phyloP scores from a whole-genome alignment of 176 grass and related monocot species.

The Dactylis glomerata region DNA sequence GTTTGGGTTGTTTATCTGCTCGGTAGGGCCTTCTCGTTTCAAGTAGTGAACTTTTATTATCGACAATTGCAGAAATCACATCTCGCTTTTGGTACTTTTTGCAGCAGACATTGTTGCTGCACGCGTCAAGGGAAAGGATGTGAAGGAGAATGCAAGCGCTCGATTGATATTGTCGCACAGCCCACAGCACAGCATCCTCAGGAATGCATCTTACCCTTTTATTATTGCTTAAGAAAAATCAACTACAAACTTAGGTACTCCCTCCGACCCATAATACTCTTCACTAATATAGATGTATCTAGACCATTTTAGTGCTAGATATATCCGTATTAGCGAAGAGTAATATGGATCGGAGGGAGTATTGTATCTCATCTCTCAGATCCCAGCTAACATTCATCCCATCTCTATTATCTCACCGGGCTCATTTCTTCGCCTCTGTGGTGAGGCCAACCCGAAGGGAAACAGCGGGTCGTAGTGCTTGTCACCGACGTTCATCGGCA shows the following conservation, averaged over 20 bases:
- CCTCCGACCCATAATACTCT: too few relatives aligned
- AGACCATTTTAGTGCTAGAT: too few relatives aligned
- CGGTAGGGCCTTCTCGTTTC: background rate
- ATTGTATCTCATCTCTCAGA: too few relatives aligned
- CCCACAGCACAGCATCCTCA: background rate
- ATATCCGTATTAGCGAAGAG: too few relatives aligned
- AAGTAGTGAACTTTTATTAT: background rate
- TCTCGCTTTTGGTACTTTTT: background rate
- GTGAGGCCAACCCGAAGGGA: conserved; percentile 55
- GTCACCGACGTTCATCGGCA: conserved; percentile 73
- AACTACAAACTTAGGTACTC: background rate
- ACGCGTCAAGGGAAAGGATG: background rate
- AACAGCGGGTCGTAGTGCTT: conserved; percentile 63
- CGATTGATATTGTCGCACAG: background rate
- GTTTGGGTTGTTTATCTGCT: background rate
- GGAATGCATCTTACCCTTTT: background rate
- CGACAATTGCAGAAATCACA: background rate
- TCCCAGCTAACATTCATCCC: too few relatives aligned
- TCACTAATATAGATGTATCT: too few relatives aligned
- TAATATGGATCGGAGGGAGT: too few relatives aligned
- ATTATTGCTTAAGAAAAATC: background rate
- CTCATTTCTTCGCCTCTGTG: background rate
- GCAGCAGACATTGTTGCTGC: background rate
- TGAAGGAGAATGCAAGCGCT: background rate
- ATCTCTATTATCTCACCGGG: too few relatives aligned